These are phyloP conservation scores for Phytopythium mirpurense DNA, from an alignment of 352 stramenopile genomes.

Conservation along the genomic window DNA sequence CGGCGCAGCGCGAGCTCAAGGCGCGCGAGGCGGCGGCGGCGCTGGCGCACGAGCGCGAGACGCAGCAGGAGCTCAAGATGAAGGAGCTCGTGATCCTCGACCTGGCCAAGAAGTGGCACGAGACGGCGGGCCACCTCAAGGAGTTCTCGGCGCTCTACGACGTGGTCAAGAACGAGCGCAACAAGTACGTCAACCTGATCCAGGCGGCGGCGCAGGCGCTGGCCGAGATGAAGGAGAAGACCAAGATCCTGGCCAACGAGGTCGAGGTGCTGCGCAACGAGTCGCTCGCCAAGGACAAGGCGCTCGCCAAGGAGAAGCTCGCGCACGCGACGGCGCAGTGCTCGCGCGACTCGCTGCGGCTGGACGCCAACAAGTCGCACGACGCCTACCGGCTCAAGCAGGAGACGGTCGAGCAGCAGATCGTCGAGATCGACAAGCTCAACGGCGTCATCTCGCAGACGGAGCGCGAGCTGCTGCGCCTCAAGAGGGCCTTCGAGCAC, in stretches of 20 bases:
- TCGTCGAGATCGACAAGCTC: slow-evolving; percentile 94
- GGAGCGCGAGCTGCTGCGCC: slow-evolving; percentile 87
- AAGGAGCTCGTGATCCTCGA: slow-evolving; percentile 93
- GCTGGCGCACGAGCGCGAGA: slow-evolving; percentile 75
- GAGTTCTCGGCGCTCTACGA: slow-evolving; percentile 94
- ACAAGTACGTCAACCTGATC: slow-evolving; percentile 96
- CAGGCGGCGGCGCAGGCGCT: slow-evolving; percentile 88
- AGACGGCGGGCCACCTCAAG: slow-evolving; percentile 90
- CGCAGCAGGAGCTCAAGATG: slow-evolving; percentile 89
- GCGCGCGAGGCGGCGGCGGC: slow-evolving; percentile 76
- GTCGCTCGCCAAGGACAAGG: slow-evolving; percentile 90
- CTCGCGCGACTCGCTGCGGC: slow-evolving; percentile 81
- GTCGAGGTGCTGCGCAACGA: slow-evolving; percentile 93
- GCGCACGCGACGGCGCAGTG: slow-evolving; percentile 84
- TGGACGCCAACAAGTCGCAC: slow-evolving; percentile 90
- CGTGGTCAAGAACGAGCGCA: slow-evolving; percentile 94
- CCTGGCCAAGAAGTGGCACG: slow-evolving; percentile 92
- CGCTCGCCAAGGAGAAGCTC: slow-evolving; percentile 87
- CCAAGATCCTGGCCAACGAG: slow-evolving; percentile 94
- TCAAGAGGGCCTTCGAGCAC: slow-evolving; percentile 92
- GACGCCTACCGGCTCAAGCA: slow-evolving; percentile 88
- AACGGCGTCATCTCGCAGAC: slow-evolving; percentile 91
- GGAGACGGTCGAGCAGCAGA: slow-evolving; percentile 92
- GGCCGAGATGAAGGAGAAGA: slow-evolving; percentile 96
- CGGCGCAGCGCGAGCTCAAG: slow-evolving; percentile 89